Base-by-base conservation (phyloP, 2,329 filamentous ascomycete species). In the Fusarium musae region DNA sequence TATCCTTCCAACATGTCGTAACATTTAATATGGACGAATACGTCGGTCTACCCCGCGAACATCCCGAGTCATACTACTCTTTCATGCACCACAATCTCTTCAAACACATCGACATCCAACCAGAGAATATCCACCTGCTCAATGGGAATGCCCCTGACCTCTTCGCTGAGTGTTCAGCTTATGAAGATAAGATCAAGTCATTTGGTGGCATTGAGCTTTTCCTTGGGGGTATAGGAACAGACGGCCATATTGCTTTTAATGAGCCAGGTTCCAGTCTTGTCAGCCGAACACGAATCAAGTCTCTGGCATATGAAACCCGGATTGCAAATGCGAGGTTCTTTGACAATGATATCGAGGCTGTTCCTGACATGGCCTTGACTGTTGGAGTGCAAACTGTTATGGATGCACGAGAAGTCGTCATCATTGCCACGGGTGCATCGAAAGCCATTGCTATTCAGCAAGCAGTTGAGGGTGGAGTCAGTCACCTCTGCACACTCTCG, bases 1-100 rank as follows among this genome's bases (percentile, higher is more conserved):
- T 65, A 67, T 67, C 62, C 2, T 67, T 67, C 9, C 62, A 56
- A 10, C 21, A 66, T 50, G 63, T 66, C 9, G 49, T 66, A 5
- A 66, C 63, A 16, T 66, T 66, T 13, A 66, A 66, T 1, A 66
- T 66, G 63, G 63, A 66, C 26, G 63, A 66, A 39, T 66, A 66
- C 32, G 63, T 66, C 3, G 63, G 63, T 2, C 13, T 66, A 19
- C 49, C 63, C 4, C 63, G 49, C 15, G 61, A 66, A 1, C 63
- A 66, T 10, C 61, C 61, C 7, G 61, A 66, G 2, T 58, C 49
- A 21, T 66, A 66, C 15, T 66, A 26, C 10, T 66, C 63, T 1
- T 66, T 66, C 21, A 66, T 66, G 63, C 49, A 66, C 26, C 49
- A 65, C 17, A 43, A 59, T 15, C 17, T 66, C 3, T 66, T 66